Percentiles rank a stretch among this genome's conserved stretches.
phyloP scores from a whole-genome alignment of 345 rosid species.

The Syzygium grande region DNA sequence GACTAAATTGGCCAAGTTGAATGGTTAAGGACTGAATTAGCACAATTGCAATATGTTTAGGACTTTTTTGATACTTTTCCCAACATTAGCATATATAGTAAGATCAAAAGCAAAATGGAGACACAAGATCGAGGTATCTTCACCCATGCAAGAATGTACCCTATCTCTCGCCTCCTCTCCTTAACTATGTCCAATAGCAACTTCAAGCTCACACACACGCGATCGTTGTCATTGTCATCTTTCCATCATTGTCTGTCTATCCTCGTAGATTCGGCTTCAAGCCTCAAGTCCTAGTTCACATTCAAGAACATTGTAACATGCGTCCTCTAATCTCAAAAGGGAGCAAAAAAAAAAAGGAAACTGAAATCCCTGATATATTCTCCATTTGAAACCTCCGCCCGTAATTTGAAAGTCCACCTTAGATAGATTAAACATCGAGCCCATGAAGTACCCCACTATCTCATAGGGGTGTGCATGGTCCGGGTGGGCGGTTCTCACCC shows the following conservation, averaged over 20 bases:
- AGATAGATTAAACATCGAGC: background rate
- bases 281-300: too few relatives aligned
- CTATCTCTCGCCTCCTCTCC: background rate
- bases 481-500: too few relatives aligned
- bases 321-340: too few relatives aligned
- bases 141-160: background rate
- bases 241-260: background rate
- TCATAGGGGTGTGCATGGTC: too few relatives aligned
- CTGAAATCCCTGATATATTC: too few relatives aligned
- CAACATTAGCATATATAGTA: background rate
- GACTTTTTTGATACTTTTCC: background rate
- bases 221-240: background rate
- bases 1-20: background rate
- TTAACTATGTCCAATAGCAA: background rate
- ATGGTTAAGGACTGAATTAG: background rate
- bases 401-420: too few relatives aligned
- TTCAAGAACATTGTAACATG: too few relatives aligned
- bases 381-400: too few relatives aligned
- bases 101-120: background rate
- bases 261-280: background rate
- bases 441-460: background rate
- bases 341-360: too few relatives aligned
- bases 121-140: background rate
- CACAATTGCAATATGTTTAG: background rate
- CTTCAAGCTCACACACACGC: background rate